Evolutionary conservation across 805 yeast species (phyloP).

Genomic region (Starmerella floris): DNA sequence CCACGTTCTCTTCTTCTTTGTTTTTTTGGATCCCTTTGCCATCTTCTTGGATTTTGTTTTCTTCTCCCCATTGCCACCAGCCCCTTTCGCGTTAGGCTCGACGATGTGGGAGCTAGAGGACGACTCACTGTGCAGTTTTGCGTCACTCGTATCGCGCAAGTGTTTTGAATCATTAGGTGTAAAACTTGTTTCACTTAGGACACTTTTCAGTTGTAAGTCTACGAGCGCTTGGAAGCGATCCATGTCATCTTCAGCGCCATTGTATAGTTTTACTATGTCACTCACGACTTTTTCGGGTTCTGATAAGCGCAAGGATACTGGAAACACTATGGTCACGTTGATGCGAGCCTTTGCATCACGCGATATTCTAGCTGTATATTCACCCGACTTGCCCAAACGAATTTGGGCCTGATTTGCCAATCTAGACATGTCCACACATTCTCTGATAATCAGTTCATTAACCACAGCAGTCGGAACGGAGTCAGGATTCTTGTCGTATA

Average conservation of each 20-base stretch:
- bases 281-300: conserved; percentile 26
- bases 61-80: neutral
- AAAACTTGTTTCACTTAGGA: neutral
- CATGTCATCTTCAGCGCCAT: conserved; percentile 19
- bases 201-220: conserved; percentile 21
- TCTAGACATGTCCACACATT: conserved; percentile 30
- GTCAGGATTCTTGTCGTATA: conserved; percentile 34
- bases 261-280: conserved; percentile 27
- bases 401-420: conserved; percentile 23
- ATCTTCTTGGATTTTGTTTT: conserved; percentile 2
- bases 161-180: neutral
- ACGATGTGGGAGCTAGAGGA: neutral
- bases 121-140: neutral
- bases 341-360: conserved; percentile 34
- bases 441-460: conserved; percentile 38
- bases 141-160: neutral
- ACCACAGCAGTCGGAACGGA: conserved; percentile 30
- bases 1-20: conserved; percentile 41
- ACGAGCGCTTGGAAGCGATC: conserved; percentile 21
- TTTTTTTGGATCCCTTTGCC: conserved; percentile 1
- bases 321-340: conserved; percentile 29
- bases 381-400: conserved; percentile 11
- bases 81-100: neutral
- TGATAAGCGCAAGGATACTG: conserved; percentile 24
- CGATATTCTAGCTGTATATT: conserved; percentile 36